Evolutionary conservation across 163 green algal genomes (phyloP), one percentile per base, ranked within the genome.

Genomic region (Prototheca wickerhamii): DNA sequence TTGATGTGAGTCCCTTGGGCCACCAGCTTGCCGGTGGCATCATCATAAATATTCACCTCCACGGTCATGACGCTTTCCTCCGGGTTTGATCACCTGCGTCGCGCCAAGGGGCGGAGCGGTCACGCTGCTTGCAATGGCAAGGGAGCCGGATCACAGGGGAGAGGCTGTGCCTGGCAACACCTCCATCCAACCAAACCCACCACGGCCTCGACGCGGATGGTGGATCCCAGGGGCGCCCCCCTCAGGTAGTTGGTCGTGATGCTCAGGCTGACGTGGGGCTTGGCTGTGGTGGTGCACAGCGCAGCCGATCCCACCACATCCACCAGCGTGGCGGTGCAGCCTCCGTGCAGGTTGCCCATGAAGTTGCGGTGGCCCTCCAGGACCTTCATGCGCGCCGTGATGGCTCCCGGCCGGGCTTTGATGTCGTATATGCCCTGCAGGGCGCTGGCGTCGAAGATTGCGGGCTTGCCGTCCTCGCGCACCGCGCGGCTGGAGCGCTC

Each of bases 241-340:
- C 49, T 61, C 2, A 68, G 63, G 58, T 72, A 76, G 51, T 61
- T 35, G 10, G 67, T 68, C 40, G 58, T 72, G 18, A 80, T 61
- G 50, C 58, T 59, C 28, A 69, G 57, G 42, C 63, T 73, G 30
- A 80, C 73, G 46, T 60, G 53, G 25, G 29, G 29, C 10, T 5
- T 37, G 26, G 26, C 35, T 25, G 8, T 35, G 6, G n/a, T 29
- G 15, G 53, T 60, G 21, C 23, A 34, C 28, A 60, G 10, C 12
- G 53, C 53, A 8, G 53, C 53, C 12, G 53, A 60, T 10, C 46
- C 46, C 46, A 54, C 46, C 18, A 30, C 12, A 28, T 54, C 46
- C 18, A 54, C 46, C n/a, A 54, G 18, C 6, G 46, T 28, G 46
- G 12, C 46, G 10, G 23, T 54, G 46, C 46, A 54, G 7, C 53